A percentile compares a stretch with the other conserved stretches of the same genome.
phyloP scores from a whole-genome alignment of 148 eudicot genomes.

The Heliosperma pusillum region DNA sequence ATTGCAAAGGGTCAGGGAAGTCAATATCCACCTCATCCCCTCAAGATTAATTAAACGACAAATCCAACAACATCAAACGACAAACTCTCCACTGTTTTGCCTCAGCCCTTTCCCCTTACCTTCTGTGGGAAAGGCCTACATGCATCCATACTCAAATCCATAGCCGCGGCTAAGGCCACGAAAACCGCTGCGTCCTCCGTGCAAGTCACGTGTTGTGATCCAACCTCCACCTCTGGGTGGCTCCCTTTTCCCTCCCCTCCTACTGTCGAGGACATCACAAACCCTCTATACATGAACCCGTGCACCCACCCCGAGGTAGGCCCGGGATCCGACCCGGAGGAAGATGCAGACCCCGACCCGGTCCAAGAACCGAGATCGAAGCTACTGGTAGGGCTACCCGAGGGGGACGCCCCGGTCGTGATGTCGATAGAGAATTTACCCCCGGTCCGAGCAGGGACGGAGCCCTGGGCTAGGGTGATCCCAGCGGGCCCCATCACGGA shows the following conservation, averaged over 20 bases:
- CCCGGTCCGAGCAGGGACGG: conserved; percentile 42
- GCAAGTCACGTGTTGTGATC: conserved; percentile 57
- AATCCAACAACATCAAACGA: conserved; percentile 25
- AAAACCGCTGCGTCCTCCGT: conserved; percentile 70
- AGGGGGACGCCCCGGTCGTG: conserved; percentile 46
- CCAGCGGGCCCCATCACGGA: conserved; percentile 40
- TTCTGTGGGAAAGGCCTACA: conserved; percentile 46
- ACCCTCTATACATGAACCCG: conserved; percentile 60
- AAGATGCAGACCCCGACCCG: conserved; percentile 45
- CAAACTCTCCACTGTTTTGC: conserved; percentile 34
- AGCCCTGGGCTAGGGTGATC: conserved; percentile 50
- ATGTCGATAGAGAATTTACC: conserved; percentile 76
- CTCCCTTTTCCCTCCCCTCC: conserved; percentile 44
- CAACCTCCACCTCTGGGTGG: conserved; percentile 59
- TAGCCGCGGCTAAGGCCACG: conserved; percentile 60
- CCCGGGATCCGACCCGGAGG: conserved; percentile 46
- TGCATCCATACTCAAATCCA: conserved; percentile 62
- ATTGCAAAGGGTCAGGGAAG: background rate
- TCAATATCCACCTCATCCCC: background rate
- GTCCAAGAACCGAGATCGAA: conserved; percentile 65
- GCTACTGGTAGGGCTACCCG: conserved; percentile 64
- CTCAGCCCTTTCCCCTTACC: conserved; percentile 55
- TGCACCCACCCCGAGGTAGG: conserved; percentile 37
- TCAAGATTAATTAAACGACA: conserved; percentile 27
- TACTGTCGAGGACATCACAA: conserved; percentile 88